Base-by-base conservation (phyloP, 1,284 basidiomycete genomes). In the Ceratobasidium sp. region DNA sequence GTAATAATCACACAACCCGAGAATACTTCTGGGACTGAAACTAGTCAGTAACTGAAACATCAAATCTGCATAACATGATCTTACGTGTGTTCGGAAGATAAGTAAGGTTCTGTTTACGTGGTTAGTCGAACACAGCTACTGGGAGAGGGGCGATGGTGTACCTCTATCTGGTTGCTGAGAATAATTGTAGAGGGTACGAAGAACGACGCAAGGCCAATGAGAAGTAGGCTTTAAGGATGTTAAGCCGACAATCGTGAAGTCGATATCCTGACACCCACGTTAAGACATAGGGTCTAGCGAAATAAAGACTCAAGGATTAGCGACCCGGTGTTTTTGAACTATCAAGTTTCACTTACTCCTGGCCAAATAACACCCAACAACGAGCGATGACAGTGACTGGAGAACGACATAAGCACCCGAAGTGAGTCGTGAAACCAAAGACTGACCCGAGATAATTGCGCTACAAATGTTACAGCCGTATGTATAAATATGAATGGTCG, bases 321-420 rank as follows among this genome's bases (percentile, higher is more conserved):
- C 11, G n/a, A 20, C 4, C 11, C 17, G 1, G 3, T 56, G 23
- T 7, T 3, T n/a, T 33, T 15, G 42, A 28, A 3, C 5, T 42
- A 20, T 17, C 20, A 42, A 63, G n/a, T n/a, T n/a, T 7, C 23
- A 51, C 68, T 47, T 28, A 71, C 68, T 60, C 20, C 26, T 42
- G 54, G 39, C 26, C 37, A 33, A 58, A 71, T 23, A 71, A 53
- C 17, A 53, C 68, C 68, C 68, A 71, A 35, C 68, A 71, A 39
- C 68, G 68, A 5, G 42, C 37, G 11, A 47, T 7, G 15, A 63
- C 37, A 11, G 20, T 63, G 35, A 42, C 60, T 63, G n/a, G 6
- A 63, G 4, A 7, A 63, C 10, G 31, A 17, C 20, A 7, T 23
- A 10, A 28, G 8, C 23, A 23, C 17, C 42, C 3, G 10, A 2